Conservation (phyloP, 495 filamentous ascomycete genomes). For the Podospora pseudopauciseta region DNA sequence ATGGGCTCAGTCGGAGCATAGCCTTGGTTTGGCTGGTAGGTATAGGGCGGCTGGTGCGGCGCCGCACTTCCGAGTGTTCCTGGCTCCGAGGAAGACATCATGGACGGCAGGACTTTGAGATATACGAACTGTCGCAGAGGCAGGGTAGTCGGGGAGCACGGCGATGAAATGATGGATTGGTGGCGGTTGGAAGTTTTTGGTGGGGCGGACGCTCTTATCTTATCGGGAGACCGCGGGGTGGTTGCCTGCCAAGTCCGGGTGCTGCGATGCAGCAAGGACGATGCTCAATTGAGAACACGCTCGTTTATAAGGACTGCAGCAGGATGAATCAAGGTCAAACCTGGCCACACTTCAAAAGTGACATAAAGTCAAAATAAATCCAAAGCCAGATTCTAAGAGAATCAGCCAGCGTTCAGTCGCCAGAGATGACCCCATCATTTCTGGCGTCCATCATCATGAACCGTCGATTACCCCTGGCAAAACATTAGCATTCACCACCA, state of each 20-base stretch:
- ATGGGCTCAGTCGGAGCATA: constrained; percentile 29
- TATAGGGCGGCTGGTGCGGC: constrained; percentile 31
- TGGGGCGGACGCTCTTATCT: constrained; percentile 23
- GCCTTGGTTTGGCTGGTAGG: constrained; percentile 28
- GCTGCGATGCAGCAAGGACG: too few species aligned
- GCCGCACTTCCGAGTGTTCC: constrained; percentile 18
- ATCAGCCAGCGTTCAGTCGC: too few species aligned
- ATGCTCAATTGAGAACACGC: too few species aligned
- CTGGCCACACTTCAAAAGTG: too few species aligned
- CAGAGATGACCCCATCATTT: too few species aligned
- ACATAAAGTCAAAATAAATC: too few species aligned
- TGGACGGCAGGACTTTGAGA: not conserved
- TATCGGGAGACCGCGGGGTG: constrained; percentile 11
- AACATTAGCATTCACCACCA: not conserved
- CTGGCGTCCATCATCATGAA: too few species aligned
- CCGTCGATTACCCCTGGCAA: too few species aligned
- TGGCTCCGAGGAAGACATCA: not conserved
- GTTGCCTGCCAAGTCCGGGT: too few species aligned
- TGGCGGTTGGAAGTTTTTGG: constrained; percentile 19
- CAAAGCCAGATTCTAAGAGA: too few species aligned
- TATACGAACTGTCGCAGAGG: not conserved
- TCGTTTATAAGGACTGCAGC: too few species aligned
- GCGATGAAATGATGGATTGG: not conserved
- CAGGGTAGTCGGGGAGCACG: not conserved
- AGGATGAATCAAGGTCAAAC: too few species aligned